Evolutionary conservation across 345 rosid species (phyloP).

Genomic region (Eucalyptus tenuipes): DNA sequence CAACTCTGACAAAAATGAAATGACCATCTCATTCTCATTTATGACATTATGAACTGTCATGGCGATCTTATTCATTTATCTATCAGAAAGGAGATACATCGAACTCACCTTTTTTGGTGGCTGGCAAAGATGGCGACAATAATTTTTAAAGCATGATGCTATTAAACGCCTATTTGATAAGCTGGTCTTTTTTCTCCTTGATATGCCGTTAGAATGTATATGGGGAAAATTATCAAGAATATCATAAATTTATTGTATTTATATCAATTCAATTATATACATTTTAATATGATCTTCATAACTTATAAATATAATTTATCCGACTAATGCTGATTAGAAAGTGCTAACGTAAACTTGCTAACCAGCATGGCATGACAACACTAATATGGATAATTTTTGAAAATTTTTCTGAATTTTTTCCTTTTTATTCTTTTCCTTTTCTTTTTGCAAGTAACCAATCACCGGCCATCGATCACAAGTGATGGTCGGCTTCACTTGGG

Average conservation of each 20-base stretch:
- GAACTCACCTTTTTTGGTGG: not conserved
- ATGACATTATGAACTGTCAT: not conserved
- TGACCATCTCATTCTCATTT: not conserved
- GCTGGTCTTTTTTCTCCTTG: not conserved
- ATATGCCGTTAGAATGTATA: not conserved
- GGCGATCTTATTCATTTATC: not conserved
- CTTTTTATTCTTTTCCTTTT: too few species aligned
- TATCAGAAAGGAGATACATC: too few species aligned
- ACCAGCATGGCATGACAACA: fast-evolving
- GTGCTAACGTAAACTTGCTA: too few species aligned
- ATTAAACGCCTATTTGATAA: not conserved
- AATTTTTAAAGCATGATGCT: not conserved
- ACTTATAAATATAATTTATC: too few species aligned
- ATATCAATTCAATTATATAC: too few species aligned
- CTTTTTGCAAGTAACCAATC: fast-evolving
- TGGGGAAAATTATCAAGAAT: too few species aligned
- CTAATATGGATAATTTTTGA: too few species aligned
- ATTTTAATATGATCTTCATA: too few species aligned
- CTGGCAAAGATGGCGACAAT: not conserved
- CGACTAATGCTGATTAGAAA: fast-evolving
- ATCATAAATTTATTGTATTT: too few species aligned
- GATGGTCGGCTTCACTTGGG: too few species aligned
- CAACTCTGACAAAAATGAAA: not conserved
- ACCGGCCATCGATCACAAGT: too few species aligned
- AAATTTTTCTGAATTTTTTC: too few species aligned